Percentiles rank a stretch among this genome's conserved stretches.
Evolutionary conservation across 1,284 basidiomycete genomes (phyloP).

Genomic region (Pisolithus thermaeus): DNA sequence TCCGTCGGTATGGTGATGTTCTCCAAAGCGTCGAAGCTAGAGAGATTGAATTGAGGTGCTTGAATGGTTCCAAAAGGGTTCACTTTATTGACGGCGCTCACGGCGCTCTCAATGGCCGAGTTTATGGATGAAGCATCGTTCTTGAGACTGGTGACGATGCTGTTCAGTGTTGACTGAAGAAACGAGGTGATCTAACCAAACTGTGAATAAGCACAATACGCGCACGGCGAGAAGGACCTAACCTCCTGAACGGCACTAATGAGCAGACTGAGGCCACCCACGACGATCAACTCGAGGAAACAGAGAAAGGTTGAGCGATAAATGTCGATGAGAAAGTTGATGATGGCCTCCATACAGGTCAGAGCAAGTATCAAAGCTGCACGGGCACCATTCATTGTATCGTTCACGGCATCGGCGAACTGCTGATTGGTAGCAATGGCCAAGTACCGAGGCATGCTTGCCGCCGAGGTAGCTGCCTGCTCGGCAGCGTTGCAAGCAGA

Average conservation of each 20-base stretch:
- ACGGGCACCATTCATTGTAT: conserved; percentile 71
- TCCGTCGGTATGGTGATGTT: conserved; percentile 81
- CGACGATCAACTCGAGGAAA: conserved; percentile 85
- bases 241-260: conserved; percentile 81
- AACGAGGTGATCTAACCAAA: conserved; percentile 60
- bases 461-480: conserved; percentile 72
- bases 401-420: conserved; percentile 73
- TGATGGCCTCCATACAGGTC: conserved; percentile 79
- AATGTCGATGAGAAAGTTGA: conserved; percentile 88
- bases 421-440: conserved; percentile 80
- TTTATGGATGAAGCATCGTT: conserved; percentile 67
- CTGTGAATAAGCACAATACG: conserved; percentile 9
- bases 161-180: conserved; percentile 54
- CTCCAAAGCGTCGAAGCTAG: conserved; percentile 64
- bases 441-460: conserved; percentile 83
- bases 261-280: conserved; percentile 74
- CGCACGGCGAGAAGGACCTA: conserved; percentile 21
- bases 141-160: conserved; percentile 65
- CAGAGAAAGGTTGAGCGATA: conserved; percentile 92
- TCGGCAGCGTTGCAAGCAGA: conserved; percentile 82
- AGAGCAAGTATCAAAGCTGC: conserved; percentile 67
- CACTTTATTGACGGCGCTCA: conserved; percentile 66
- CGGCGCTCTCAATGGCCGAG: conserved; percentile 57
- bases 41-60: conserved; percentile 66
- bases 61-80: conserved; percentile 63